Evolutionary conservation across 768 basidiomycete genomes (phyloP).

Genomic region (Lyophyllum shimeji): DNA sequence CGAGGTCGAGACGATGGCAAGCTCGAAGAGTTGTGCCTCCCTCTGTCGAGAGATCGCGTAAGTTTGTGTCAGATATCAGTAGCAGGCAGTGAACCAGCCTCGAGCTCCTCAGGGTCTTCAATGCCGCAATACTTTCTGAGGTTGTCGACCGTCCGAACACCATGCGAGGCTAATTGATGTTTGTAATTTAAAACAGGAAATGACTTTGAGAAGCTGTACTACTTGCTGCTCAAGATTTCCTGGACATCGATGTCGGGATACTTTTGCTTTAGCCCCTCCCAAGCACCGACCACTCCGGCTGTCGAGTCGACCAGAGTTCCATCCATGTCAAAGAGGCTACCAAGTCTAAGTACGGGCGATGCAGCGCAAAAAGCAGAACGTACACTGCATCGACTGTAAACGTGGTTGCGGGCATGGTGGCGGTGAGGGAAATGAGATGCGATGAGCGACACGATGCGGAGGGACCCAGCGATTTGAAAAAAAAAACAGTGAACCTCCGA

Average conservation of each 20-base stretch:
- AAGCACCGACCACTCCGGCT: slow-evolving; percentile 78
- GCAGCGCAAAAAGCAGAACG: slow-evolving; percentile 12
- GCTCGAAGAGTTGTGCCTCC: slow-evolving; percentile 78
- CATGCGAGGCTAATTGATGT: slow-evolving; percentile 61
- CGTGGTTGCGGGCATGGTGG: slow-evolving; percentile 33
- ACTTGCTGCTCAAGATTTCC: slow-evolving; percentile 62
- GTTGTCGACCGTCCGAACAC: slow-evolving; percentile 83
- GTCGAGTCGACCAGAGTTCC: slow-evolving; percentile 84
- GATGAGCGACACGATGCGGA: background rate
- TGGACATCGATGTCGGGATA: slow-evolving; percentile 68
- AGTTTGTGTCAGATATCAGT: background rate
- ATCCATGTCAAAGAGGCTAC: slow-evolving; percentile 81
- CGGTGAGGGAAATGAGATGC: slow-evolving; percentile 2
- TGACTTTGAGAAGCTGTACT: slow-evolving; percentile 5
- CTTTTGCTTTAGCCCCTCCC: slow-evolving; percentile 71
- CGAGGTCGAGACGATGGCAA: slow-evolving; percentile 69
- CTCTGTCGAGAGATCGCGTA: slow-evolving; percentile 33
- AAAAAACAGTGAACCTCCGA: slow-evolving; percentile 1
- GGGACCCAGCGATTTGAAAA: background rate
- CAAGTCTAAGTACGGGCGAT: slow-evolving; percentile 9
- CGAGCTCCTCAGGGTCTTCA: slow-evolving; percentile 62
- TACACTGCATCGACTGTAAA: slow-evolving; percentile 46
- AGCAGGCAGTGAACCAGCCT: slow-evolving; percentile 41
- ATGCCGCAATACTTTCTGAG: slow-evolving; percentile 71
- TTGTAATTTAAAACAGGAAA: slow-evolving; percentile 1